Base-by-base conservation (phyloP, 805 yeast species). In the Pichia deserticola region DNA sequence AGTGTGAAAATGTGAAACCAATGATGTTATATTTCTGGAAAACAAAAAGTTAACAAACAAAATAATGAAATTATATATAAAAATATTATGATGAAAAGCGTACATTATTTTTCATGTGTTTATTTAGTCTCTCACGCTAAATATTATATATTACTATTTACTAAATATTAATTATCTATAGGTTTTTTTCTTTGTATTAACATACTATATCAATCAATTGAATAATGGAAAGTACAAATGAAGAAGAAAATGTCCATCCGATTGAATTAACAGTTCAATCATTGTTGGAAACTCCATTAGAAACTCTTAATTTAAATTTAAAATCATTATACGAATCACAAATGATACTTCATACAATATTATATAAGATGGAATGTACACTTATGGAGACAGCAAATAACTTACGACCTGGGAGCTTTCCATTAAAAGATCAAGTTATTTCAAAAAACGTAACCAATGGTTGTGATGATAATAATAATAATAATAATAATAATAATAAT, bases 251-350 rank as follows among this genome's bases (percentile, higher is more conserved):
- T 25, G 49, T 79, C 13, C 85, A 81, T 58, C 83, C 84, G 0
- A 72, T 81, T 41, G 86, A 81, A 52, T 66, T 79, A 32, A 72
- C 79, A 2, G 83, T 81, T 0, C 86, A 81, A 53, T 65, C 78
- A 9, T 60, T 81, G 1, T 58, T 81, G 7, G 80, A 80, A 34
- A 75, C 77, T 1, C 75, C 84, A 2, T 62, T 81, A 8, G 84
- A 81, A 40, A 66, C 64, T 5, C 62, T 81, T 28, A 72, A 76
- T 47, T 73, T 74, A 47, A 75, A 75, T 48, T 68, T 81, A 34
- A 76, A 76, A 52, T 73, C 72, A 52, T 61, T 81, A 32, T 76
- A 77, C 57, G 82, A 79, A 52, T 77, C 84, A 0, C 86, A 81
- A 54, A 62, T 76, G 40, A 76, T 80, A 1, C 64, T 81, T 1